Evolutionary conservation across 495 filamentous ascomycete species (phyloP), one percentile per base, ranked within the genome.

Genomic region (Penicillium verhagenii): DNA sequence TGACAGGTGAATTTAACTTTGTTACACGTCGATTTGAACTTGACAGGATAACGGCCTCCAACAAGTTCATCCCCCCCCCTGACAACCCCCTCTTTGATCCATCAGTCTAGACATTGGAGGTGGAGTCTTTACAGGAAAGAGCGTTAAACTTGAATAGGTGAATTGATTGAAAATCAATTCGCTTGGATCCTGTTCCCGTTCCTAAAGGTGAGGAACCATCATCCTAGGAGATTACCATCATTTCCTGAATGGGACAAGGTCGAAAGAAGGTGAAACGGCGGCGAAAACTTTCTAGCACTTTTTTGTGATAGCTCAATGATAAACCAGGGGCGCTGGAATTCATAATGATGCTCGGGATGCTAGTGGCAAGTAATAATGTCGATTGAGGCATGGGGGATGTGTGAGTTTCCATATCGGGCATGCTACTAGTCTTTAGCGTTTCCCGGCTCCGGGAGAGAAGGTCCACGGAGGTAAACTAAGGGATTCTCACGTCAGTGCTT

Each of bases 1-100:
- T 45, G 42, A 45, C 42, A 45, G 42, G 21, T 45, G 16, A 24
- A n/a, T 45, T n/a, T 45, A 18, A 45, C 42, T 45, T 45, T 24
- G n/a, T 23, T 24, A 45, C 23, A 45, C 20, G 23, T 45, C 42
- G n/a, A 16, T 26, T 45, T 26, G 20, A 26, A 5, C 23, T 45
- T 45, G 42, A 26, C 21, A 26, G 21, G 23, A 26, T n/a, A 45
- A 45, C 42, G 42, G 21, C 42, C 9, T 19, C n/a, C 6, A 4
- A 26, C 42, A 21, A 25, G 26, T 2, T 1, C 2, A 28, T 10
- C 23, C 14, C 2, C 11, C 23, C 18, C 6, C 8, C 16, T 11
- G 13, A n/a, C 33, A 35, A 35, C 14, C 33, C 18, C 19, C 39
- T 23, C 39, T 24, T 4, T 13, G 19, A 21, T 43, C 19, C 13